Conservation (phyloP, 2,329 filamentous ascomycete genomes). For the Paracoccidioides brasiliensis region DNA sequence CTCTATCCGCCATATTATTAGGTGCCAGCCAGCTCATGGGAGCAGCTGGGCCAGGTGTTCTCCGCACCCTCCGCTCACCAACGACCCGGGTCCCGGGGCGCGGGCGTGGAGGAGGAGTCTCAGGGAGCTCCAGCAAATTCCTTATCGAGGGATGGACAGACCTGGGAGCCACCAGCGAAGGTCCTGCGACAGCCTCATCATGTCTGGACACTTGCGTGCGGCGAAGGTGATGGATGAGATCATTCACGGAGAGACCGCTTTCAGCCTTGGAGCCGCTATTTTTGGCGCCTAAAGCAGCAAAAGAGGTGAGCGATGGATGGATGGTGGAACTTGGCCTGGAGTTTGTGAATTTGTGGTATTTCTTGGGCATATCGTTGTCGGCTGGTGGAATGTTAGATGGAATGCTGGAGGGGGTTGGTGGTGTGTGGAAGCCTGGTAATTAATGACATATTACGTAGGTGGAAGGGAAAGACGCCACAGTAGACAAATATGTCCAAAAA, state of each 20-base stretch:
- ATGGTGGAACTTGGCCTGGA: conserved; percentile 29
- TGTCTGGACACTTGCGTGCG: conserved; percentile 24
- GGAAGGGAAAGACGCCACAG: not conserved
- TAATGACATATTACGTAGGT: not conserved
- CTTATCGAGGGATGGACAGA: conserved; percentile 35
- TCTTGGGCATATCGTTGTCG: conserved; percentile 33
- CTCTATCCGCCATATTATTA: conserved; percentile 1
- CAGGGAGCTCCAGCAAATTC: conserved; percentile 32
- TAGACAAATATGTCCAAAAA: too few species aligned
- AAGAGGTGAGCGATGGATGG: conserved; percentile 28
- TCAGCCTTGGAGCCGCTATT: conserved; percentile 13
- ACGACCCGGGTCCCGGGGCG: conserved; percentile 24
- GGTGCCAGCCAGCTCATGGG: conserved; percentile 33
- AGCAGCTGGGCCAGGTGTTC: conserved; percentile 33
- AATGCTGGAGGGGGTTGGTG: not conserved
- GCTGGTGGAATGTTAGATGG: not conserved
- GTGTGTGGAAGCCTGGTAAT: not conserved
- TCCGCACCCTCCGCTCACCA: conserved; percentile 22
- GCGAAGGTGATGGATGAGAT: conserved; percentile 35
- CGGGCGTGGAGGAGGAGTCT: conserved; percentile 30
- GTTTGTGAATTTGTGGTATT: conserved; percentile 27
- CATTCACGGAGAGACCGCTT: conserved; percentile 31
- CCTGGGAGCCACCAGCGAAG: conserved; percentile 16
- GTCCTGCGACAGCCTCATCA: conserved; percentile 13
- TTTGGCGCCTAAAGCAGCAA: conserved; percentile 5